Base-by-base conservation (phyloP, 129 eudicot species). In the Flaveria ramosissima region DNA sequence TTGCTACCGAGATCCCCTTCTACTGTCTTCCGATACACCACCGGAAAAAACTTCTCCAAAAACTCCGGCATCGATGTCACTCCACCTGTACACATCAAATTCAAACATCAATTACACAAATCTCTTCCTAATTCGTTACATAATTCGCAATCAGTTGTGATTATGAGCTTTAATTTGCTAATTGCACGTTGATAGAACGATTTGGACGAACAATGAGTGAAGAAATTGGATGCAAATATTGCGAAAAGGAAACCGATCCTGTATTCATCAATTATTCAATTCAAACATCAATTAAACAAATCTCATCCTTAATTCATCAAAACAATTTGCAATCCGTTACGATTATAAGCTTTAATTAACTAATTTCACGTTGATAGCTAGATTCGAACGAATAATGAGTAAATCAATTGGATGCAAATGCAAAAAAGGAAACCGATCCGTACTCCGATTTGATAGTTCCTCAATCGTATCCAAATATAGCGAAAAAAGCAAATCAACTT, bases 1-100 rank as follows among this genome's bases (percentile, higher is more conserved):
- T 91, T 89, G 65, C 88, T 95, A 46, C 75, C 77, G 0, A 16
- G 11, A 0, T 42, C 56, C 5, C 42, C 57, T 3, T 47, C 72
- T 3, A 4, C 0, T 2, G 82, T 81, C 77, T 26, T 87, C 43
- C 39, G 36, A 73, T 79, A 79, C 19, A 95, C 99, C 73, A 27
- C 84, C 8, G 99, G 99, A 72, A 95, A 95, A 75, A 95, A 95
- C 52, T 91, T 88, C 56, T 84, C 32, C 83, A 95, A 62, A 83
- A 95, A 95, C 20, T 70, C 79, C 8, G 68, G 76, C 99, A 95
- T 95, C 27, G 96, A 15, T 5, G 99, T 95, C 13, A 95, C 99
- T 32, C 99, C 99, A 39, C 99, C 99, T 95, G 85, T 74, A 71
- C 4, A 16, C 65, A 47, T 47, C 21, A 24, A 24, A 62, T 43